phyloP scores from a whole-genome alignment of 176 grass and related monocot species.

The Leersia perrieri region DNA sequence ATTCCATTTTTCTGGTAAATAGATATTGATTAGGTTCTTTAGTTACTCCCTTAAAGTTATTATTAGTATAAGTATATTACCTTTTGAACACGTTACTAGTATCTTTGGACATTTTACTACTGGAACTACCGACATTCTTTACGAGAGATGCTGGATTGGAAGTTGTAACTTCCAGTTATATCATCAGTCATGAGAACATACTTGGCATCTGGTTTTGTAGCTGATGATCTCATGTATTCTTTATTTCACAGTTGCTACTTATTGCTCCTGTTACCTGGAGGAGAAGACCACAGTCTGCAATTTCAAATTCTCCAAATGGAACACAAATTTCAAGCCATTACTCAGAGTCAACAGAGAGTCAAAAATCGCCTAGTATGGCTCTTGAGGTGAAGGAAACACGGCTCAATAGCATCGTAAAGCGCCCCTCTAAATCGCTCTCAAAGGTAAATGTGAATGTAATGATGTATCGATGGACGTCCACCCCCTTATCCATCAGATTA shows the following conservation, averaged over 20 bases:
- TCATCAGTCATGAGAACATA: conserved; percentile 14
- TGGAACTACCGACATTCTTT: not conserved
- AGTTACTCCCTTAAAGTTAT: conserved; percentile 19
- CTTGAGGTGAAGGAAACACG: conserved; percentile 61
- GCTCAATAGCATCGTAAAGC: conserved; percentile 64
- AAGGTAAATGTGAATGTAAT: conserved; percentile 56
- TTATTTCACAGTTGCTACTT: conserved; percentile 70
- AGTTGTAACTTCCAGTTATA: conserved; percentile 12
- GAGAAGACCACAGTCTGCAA: conserved; percentile 47
- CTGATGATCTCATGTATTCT: conserved; percentile 12
- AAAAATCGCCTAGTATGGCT: conserved; percentile 26
- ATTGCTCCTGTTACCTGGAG: conserved; percentile 70
- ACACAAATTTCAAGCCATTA: conserved; percentile 27
- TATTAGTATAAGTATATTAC: not conserved
- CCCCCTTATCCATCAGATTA: not conserved
- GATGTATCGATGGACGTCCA: not conserved
- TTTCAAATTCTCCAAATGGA: conserved; percentile 39
- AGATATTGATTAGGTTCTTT: not conserved
- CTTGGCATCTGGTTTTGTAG: not conserved
- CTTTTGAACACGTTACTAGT: too few species aligned
- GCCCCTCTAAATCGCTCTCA: conserved; percentile 62
- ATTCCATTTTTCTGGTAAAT: conserved; percentile 17
- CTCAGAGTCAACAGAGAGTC: conserved; percentile 45
- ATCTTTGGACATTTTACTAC: not conserved
- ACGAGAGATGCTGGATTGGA: not conserved